These are phyloP conservation scores for Sphaceloma murrayae DNA, from an alignment of 2,329 filamentous ascomycete genomes.

Conservation along the genomic window DNA sequence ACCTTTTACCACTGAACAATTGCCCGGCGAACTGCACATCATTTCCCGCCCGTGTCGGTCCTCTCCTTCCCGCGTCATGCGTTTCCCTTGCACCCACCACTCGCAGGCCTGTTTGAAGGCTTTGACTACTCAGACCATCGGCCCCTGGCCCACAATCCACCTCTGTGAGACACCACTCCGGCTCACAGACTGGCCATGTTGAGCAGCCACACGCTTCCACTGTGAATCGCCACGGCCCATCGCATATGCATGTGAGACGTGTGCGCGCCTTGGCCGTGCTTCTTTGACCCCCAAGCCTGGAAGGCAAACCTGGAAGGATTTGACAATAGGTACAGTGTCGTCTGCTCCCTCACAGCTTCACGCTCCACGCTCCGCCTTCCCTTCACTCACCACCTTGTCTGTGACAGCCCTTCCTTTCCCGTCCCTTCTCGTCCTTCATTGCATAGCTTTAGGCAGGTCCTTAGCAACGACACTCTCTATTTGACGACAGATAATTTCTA, in stretches of 20 bases:
- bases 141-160: constrained; percentile 9
- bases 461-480: constrained; percentile 6
- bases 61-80: not conserved
- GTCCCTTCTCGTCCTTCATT: not conserved
- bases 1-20: too few relatives aligned
- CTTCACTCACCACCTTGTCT: constrained; percentile 4
- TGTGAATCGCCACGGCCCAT: not conserved
- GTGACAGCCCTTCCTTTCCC: constrained; percentile 10
- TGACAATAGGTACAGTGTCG: constrained; percentile 10
- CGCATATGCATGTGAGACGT: constrained; percentile 7
- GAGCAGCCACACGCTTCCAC: constrained; percentile 9
- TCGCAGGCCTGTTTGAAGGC: too few relatives aligned
- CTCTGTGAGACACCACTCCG: constrained; percentile 7
- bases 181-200: not conserved
- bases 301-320: too few relatives aligned
- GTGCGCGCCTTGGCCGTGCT: constrained; percentile 1
- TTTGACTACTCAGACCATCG: not conserved
- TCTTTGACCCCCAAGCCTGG: too few relatives aligned
- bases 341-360: not conserved
- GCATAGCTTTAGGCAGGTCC: constrained; percentile 6
- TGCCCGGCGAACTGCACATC: constrained; percentile 2
- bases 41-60: not conserved
- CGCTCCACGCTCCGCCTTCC: not conserved
- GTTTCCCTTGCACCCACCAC: too few relatives aligned
- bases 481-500: constrained; percentile 6